Evolutionary conservation across 768 basidiomycete genomes (phyloP), one percentile per base, ranked within the genome.

Genomic region (Trametes meyenii): DNA sequence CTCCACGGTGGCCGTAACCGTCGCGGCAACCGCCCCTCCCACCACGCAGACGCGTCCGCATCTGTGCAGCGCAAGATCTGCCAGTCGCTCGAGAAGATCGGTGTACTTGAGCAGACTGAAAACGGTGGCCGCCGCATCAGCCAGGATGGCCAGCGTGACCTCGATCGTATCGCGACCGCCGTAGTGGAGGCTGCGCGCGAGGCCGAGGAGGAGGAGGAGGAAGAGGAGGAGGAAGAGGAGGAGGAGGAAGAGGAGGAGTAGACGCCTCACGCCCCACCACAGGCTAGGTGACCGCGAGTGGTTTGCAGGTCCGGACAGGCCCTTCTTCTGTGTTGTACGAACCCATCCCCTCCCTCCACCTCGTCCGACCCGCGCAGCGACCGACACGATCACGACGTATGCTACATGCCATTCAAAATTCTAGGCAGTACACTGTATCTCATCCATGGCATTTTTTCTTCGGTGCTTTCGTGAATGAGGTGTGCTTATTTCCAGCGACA

Each of bases 21-120:
- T 71, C 92, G 97, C 63, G 97, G 97, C 53, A 93, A 94, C 85
- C 90, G 97, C 69, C 95, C 96, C 50, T 94, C 93, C 65, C 95
- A 96, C 82, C 96, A 98, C 80, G 87, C 84, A 58, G 83, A 90
- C 73, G 84, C 87, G 24, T 94, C 96, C 44, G 83, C 89, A 57
- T 88, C 88, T 59, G 92, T 98, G 52, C 94, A 98, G 78, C 90
- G 96, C 74, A 95, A 92, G 79, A 80, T 98, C 68, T 94, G 96
- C 80, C 96, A 99, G 80, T 87, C 94, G 48, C 82, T 98, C 69
- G 96, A 98, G 85, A 97, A 96, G 85, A 98, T 99, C 72, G 96
- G 96, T 71, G 97, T 98, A 61, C 83, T 98, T 71, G 97, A 98
- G 81, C 84, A 89, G 78, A 86, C 90, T 62, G 87, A 90, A 45